Percentiles rank a stretch among this genome's conserved stretches.
Evolutionary conservation across 1,139 yeast species (phyloP).

Genomic region (Kodamaea sp.): DNA sequence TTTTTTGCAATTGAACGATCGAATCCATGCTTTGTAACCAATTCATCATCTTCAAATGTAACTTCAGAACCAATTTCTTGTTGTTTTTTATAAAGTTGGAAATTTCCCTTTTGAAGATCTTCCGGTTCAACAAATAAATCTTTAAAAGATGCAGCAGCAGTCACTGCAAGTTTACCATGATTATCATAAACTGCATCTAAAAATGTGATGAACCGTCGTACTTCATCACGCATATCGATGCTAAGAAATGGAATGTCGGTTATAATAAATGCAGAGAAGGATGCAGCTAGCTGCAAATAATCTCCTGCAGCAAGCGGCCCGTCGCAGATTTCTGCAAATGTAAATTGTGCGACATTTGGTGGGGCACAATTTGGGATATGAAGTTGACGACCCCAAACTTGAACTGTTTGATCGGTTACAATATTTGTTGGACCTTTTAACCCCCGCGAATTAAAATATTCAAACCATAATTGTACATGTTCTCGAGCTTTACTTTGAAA

Average conservation of each 20-base stretch:
- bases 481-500: slow-evolving; percentile 46
- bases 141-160: slow-evolving; percentile 81
- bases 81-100: slow-evolving; percentile 41
- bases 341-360: slow-evolving; percentile 82
- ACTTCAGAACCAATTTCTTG: slow-evolving; percentile 36
- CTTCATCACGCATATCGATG: slow-evolving; percentile 72
- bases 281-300: slow-evolving; percentile 76
- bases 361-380: slow-evolving; percentile 72
- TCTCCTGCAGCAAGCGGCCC: slow-evolving; percentile 93
- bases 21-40: slow-evolving; percentile 69
- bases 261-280: slow-evolving; percentile 72
- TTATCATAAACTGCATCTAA: slow-evolving; percentile 93
- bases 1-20: slow-evolving; percentile 71
- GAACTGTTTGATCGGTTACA: slow-evolving; percentile 36
- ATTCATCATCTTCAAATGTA: slow-evolving; percentile 52
- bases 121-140: slow-evolving; percentile 86
- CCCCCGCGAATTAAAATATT: slow-evolving; percentile 58
- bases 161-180: slow-evolving; percentile 81
- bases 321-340: slow-evolving; percentile 83
- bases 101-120: slow-evolving; percentile 53
- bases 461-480: slow-evolving; percentile 79
- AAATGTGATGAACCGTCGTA: slow-evolving; percentile 87
- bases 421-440: background rate
- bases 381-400: slow-evolving; percentile 87
- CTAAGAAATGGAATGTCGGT: slow-evolving; percentile 90